Percentiles rank a stretch among this genome's conserved stretches.
Conservation (phyloP, 78 protist genomes). For the Cyanophora paradoxa region DNA sequence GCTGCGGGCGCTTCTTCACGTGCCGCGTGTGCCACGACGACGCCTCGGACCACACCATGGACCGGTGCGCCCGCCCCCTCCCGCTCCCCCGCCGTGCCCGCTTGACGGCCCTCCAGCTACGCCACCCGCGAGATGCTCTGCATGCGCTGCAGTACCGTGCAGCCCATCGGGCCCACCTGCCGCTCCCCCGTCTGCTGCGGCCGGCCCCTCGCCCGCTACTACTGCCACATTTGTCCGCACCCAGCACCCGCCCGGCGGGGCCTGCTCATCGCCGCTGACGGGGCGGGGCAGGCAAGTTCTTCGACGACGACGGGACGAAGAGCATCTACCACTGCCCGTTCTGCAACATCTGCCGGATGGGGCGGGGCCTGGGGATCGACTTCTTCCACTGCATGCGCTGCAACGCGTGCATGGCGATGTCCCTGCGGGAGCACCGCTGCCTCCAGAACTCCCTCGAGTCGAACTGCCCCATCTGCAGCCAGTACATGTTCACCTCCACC, state of each 20-base stretch:
- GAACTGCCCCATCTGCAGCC: conserved; percentile 61
- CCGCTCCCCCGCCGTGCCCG: too few species aligned
- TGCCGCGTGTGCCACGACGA: conserved; percentile 46
- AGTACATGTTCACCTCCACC: conserved; percentile 50
- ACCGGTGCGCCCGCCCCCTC: conserved; percentile 6
- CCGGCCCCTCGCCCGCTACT: conserved; percentile 26
- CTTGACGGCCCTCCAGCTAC: background rate
- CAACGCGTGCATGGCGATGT: background rate
- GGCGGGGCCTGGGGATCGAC: conserved; percentile 22
- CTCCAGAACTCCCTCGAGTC: conserved; percentile 17
- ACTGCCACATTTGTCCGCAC: conserved; percentile 13
- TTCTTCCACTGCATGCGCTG: conserved; percentile 22
- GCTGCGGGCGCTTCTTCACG: conserved; percentile 20
- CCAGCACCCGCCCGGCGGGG: too few species aligned
- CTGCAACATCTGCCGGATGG: conserved; percentile 4
- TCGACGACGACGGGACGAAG: conserved; percentile 17
- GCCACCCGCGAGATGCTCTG: conserved; percentile 15
- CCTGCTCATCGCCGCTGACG: too few species aligned
- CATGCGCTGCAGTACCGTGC: conserved; percentile 20
- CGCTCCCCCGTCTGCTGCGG: too few species aligned
- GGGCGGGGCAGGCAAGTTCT: conserved; percentile 7
- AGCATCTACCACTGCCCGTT: conserved; percentile 23
- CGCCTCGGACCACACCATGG: conserved; percentile 28
- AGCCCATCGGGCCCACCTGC: background rate
- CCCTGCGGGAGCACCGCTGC: conserved; percentile 32